Base-by-base conservation (phyloP, 2,329 filamentous ascomycete genomes). In the Paraconiothyrium brasiliense region DNA sequence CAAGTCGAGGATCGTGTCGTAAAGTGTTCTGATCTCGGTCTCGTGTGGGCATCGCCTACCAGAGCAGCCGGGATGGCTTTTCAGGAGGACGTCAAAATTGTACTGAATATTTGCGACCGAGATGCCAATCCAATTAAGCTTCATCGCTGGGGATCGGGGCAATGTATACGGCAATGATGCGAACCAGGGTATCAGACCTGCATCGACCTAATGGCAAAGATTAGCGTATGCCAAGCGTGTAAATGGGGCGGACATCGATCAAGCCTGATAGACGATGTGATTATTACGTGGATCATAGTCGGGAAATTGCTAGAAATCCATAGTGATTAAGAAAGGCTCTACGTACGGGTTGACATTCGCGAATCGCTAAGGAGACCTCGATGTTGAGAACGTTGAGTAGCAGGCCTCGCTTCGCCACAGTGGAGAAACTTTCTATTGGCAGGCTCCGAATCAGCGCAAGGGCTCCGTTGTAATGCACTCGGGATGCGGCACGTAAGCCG, bases 321-420 rank as follows among this genome's bases (percentile, higher is more conserved):
- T 24, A 27, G 8, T 52, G 10, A 24, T 4, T 2, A 39, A 24
- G 30, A 14, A 24, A 9, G 14, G 9, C 14, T 16, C 6, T 47
- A 47, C 52, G 13, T 55, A 55, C 52, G 30, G 52, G 52, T n/a
- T 46, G 24, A 11, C 52, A 46, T 14, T 55, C 52, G 24, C 52
- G 52, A 11, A 55, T 47, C 2, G 52, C 39, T 46, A 55, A 24
- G 3, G 52, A 47, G 8, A 55, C 52, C 13, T 47, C 52, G 39
- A 55, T 47, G 30, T 46, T 55, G 24, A 54, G 51, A 32, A 54
- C 51, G 13, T 54, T 54, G 35, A 54, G 51, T 13, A 54, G 35
- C 51, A 54, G 32, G 11, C 37, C 37, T n/a, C 51, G 37, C 5
- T 22, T 32, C 3, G 35, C 37, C 9, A 54, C 22, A 16, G 51